These are phyloP conservation scores for Cucurbitaria berberidis DNA, from an alignment of 2,329 filamentous ascomycete species.

Conservation along the genomic window DNA sequence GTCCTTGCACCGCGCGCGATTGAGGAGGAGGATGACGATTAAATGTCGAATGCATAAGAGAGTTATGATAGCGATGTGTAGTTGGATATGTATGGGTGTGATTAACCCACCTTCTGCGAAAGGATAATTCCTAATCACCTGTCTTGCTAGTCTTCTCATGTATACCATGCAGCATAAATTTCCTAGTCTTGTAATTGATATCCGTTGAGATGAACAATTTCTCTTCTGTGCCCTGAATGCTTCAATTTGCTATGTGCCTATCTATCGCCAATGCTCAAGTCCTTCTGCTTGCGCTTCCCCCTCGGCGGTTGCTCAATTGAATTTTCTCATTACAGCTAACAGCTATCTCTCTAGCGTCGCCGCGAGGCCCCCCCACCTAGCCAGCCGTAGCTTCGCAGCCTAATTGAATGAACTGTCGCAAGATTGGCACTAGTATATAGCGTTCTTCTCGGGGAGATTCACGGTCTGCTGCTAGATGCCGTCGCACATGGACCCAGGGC, in stretches of 20 bases:
- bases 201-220: not conserved
- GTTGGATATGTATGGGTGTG: conserved; percentile 36
- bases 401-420: not conserved
- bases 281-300: no score
- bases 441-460: not conserved
- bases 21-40: conserved; percentile 58
- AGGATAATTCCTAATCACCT: conserved; percentile 37
- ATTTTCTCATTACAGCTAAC: not conserved
- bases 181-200: conserved; percentile 33
- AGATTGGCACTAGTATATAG: not conserved
- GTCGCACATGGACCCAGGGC: not conserved
- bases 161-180: conserved; percentile 41
- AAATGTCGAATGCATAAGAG: conserved; percentile 28
- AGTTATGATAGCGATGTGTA: conserved; percentile 29
- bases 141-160: conserved; percentile 35
- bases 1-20: conserved; percentile 54
- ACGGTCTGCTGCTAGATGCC: not conserved
- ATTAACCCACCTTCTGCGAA: conserved; percentile 31
- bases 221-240: not conserved
- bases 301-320: no score
- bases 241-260: not conserved
- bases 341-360: no score
- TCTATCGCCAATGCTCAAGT: not conserved
- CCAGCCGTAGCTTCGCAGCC: not conserved
- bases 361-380: not conserved